These are phyloP conservation scores for Ustilago curta DNA, from an alignment of 1,284 basidiomycete genomes.

Conservation along the genomic window DNA sequence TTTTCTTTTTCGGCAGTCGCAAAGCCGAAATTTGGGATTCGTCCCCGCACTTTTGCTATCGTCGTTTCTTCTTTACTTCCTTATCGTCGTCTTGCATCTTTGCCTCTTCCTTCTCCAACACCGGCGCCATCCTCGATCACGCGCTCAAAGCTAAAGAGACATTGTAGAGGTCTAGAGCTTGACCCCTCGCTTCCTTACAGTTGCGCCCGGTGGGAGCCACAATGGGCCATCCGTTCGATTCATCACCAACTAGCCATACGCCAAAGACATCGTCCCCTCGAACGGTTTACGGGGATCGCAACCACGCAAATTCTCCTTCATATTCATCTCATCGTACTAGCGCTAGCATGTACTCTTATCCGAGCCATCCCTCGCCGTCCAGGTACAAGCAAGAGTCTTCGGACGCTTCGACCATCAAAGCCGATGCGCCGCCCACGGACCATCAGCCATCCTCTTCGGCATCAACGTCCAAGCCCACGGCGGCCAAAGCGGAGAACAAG, in stretches of 20 bases:
- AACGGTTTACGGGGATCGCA: conserved; percentile 15
- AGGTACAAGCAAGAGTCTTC: conserved; percentile 25
- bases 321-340: conserved; percentile 1
- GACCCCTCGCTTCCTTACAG: too few species aligned
- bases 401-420: conserved; percentile 43
- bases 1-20: too few species aligned
- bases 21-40: too few species aligned
- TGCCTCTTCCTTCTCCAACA: too few species aligned
- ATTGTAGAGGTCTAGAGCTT: neutral
- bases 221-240: conserved; percentile 19
- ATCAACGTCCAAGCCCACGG: conserved; percentile 8
- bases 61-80: too few species aligned
- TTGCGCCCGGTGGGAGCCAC: neutral
- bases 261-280: conserved; percentile 7
- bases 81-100: too few species aligned
- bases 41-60: too few species aligned
- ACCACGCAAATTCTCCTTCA: conserved; percentile 13
- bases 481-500: conserved; percentile 15
- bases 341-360: neutral
- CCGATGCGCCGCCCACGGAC: conserved; percentile 12
- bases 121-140: neutral
- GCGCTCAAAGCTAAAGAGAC: neutral
- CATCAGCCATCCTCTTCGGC: conserved; percentile 13
- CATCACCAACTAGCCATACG: conserved; percentile 1
- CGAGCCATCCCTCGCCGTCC: conserved; percentile 11